Percentiles rank a stretch among this genome's conserved stretches.
These are phyloP conservation scores for Porodaedalea pini DNA, from an alignment of 1,284 basidiomycete species.

Conservation along the genomic window DNA sequence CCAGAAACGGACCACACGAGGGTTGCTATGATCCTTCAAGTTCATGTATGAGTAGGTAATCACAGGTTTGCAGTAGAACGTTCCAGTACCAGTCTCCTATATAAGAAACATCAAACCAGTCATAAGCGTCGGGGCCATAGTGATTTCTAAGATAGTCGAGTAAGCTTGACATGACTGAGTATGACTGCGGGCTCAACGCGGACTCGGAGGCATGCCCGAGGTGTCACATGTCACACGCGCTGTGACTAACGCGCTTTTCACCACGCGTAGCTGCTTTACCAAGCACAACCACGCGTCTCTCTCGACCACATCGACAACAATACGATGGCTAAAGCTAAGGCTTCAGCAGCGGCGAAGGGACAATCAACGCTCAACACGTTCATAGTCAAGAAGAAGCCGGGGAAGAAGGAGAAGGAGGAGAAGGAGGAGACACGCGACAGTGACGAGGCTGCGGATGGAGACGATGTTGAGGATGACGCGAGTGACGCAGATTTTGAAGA, in stretches of 20 bases:
- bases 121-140: constrained; percentile 40
- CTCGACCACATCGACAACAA: background rate
- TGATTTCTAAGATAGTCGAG: constrained; percentile 15
- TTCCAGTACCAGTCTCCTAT: constrained; percentile 39
- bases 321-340: constrained; percentile 45
- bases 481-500: background rate
- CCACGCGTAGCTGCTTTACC: background rate
- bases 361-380: constrained; percentile 57
- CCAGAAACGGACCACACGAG: constrained; percentile 18
- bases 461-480: constrained; percentile 27
- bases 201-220: constrained; percentile 19
- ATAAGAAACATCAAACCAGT: constrained; percentile 42
- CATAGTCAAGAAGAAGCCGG: constrained; percentile 37
- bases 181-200: constrained; percentile 16
- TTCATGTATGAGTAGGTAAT: background rate
- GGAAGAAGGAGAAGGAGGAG: constrained; percentile 21
- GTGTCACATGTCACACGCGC: background rate
- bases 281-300: background rate
- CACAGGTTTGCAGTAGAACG: background rate
- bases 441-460: constrained; percentile 28
- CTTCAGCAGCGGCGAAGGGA: constrained; percentile 37
- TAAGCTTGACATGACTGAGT: constrained; percentile 14
- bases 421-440: constrained; percentile 24
- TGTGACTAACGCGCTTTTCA: background rate
- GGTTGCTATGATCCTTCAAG: constrained; percentile 42